These are phyloP conservation scores for Ceratocystis cubensis DNA, from an alignment of 2,329 filamentous ascomycete genomes.

Conservation along the genomic window DNA sequence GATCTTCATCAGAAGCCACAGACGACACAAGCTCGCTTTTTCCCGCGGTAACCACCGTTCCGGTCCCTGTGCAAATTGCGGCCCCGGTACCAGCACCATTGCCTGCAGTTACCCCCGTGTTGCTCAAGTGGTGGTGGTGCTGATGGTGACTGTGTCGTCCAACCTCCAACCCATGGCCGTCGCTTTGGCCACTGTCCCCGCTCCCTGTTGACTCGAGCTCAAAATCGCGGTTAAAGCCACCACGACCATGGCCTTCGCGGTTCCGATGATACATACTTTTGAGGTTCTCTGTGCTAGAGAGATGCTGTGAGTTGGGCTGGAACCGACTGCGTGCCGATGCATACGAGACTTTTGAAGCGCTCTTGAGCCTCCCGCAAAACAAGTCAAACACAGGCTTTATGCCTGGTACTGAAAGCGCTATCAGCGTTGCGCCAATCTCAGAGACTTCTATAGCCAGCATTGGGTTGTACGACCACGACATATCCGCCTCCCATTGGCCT, in stretches of 20 bases:
- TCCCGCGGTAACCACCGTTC: constrained; percentile 14
- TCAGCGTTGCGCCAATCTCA: constrained; percentile 38
- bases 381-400: constrained; percentile 36
- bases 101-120: not conserved
- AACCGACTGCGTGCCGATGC: constrained; percentile 27
- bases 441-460: constrained; percentile 39
- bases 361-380: constrained; percentile 25
- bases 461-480: constrained; percentile 40
- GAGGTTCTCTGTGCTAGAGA: constrained; percentile 21
- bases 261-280: constrained; percentile 17
- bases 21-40: constrained; percentile 24
- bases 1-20: constrained; percentile 20
- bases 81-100: not conserved
- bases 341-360: constrained; percentile 20
- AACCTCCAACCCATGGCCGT: not conserved
- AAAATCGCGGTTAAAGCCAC: constrained; percentile 11
- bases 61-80: not conserved
- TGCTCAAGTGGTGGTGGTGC: not conserved
- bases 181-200: constrained; percentile 6
- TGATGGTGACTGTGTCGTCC: not conserved
- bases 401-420: constrained; percentile 39
- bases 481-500: constrained; percentile 36
- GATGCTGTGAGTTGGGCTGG: constrained; percentile 26
- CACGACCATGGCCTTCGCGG: not conserved
- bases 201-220: constrained; percentile 19